A percentile compares a stretch with the other conserved stretches of the same genome.
These are phyloP conservation scores for Coniochaeta sp. DNA, from an alignment of 2,329 filamentous ascomycete species.

Conservation along the genomic window DNA sequence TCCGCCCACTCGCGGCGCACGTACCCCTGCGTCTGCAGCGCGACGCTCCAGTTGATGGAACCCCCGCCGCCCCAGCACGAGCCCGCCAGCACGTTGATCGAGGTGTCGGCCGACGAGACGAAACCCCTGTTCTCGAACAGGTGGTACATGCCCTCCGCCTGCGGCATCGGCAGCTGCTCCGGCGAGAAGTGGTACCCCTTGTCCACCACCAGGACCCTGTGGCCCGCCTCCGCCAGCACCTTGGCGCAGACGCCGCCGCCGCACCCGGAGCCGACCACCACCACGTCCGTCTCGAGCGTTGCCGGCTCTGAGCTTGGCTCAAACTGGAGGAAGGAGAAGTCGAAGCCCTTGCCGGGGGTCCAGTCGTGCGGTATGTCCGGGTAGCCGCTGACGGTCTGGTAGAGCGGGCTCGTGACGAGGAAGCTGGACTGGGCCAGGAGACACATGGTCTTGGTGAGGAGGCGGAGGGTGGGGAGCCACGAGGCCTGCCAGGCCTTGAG, in stretches of 20 bases:
- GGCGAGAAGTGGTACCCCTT: slow-evolving; percentile 73
- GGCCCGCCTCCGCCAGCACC: slow-evolving; percentile 68
- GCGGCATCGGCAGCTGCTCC: slow-evolving; percentile 66
- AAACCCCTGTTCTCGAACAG: slow-evolving; percentile 65
- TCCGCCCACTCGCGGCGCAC: slow-evolving; percentile 78
- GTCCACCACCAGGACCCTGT: slow-evolving; percentile 61
- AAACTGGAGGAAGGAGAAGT: slow-evolving; percentile 58
- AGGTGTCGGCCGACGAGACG: slow-evolving; percentile 46
- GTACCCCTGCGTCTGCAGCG: slow-evolving; percentile 60
- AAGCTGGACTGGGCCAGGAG: slow-evolving; percentile 47
- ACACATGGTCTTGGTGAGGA: slow-evolving; percentile 48
- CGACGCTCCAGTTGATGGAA: slow-evolving; percentile 76
- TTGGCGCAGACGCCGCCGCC: slow-evolving; percentile 79
- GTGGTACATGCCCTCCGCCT: slow-evolving; percentile 49
- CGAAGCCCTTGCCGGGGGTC: slow-evolving; percentile 40
- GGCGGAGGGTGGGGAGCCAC: slow-evolving; percentile 42
- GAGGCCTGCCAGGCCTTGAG: slow-evolving; percentile 56
- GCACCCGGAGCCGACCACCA: slow-evolving; percentile 82
- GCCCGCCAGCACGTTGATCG: slow-evolving; percentile 58
- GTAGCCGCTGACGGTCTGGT: slow-evolving; percentile 50
- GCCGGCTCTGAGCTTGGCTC: slow-evolving; percentile 34
- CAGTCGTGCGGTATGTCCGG: slow-evolving; percentile 45
- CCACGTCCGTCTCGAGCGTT: slow-evolving; percentile 68
- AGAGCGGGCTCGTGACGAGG: slow-evolving; percentile 45
- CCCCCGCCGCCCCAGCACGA: slow-evolving; percentile 80